Conservation (phyloP, 2,329 filamentous ascomycete species). For the Aspergillus sergii region DNA sequence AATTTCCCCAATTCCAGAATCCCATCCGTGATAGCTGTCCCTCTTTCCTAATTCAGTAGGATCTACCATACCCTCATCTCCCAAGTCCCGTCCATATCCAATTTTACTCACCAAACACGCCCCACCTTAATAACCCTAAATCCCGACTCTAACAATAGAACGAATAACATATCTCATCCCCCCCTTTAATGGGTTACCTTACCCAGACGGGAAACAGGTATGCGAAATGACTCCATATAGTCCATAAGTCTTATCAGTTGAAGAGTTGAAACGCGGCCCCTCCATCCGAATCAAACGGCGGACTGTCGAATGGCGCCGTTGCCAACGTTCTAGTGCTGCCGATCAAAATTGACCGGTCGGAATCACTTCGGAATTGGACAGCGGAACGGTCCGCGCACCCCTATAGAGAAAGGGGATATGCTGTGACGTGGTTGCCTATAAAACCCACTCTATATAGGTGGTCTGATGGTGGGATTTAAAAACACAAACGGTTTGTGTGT, state of each 20-base stretch:
- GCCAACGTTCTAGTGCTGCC: not conserved
- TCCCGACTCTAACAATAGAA: not conserved
- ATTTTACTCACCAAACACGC: not conserved
- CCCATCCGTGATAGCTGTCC: not conserved
- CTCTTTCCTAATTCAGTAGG: not conserved
- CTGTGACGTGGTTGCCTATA: not conserved
- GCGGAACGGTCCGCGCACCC: not conserved
- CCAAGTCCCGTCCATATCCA: not conserved
- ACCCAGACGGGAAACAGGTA: not conserved
- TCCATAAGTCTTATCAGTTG: not conserved
- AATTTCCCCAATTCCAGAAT: not conserved
- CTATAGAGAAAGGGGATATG: not conserved
- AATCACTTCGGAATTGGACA: not conserved
- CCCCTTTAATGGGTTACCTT: not conserved
- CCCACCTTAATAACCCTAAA: conserved; percentile 1
- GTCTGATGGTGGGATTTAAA: not conserved
- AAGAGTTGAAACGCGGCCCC: not conserved
- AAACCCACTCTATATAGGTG: not conserved
- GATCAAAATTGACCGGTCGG: not conserved
- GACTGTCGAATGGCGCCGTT: not conserved
- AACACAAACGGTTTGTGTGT: not conserved
- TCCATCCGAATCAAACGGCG: not conserved
- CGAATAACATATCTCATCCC: not conserved
- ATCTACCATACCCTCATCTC: not conserved
- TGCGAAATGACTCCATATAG: not conserved